Conservation (phyloP, 176 grass and related monocot genomes). For the Avena atlantica region DNA sequence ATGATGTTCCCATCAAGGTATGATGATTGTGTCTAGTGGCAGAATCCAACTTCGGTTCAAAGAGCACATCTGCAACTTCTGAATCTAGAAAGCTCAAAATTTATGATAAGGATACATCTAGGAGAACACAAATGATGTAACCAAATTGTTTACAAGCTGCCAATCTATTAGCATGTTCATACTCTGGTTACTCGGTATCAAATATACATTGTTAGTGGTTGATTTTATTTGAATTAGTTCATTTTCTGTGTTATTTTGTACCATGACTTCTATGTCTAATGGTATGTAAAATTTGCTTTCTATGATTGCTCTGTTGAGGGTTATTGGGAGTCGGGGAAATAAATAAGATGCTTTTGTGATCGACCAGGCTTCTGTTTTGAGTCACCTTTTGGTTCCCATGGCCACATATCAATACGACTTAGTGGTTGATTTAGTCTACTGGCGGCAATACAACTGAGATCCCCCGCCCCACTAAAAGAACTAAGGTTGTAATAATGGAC, state of each 20-base stretch:
- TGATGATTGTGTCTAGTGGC: neutral
- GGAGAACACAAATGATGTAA: neutral
- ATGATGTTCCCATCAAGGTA: too few relatives aligned
- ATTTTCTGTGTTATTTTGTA: neutral
- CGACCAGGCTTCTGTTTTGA: neutral
- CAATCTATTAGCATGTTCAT: neutral
- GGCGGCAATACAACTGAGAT: too few relatives aligned
- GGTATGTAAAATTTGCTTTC: neutral
- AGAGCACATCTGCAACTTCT: neutral
- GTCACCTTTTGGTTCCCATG: too few relatives aligned
- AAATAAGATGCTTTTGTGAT: neutral
- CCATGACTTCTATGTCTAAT: neutral
- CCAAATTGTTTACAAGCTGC: neutral
- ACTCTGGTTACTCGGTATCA: neutral
- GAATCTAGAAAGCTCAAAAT: neutral
- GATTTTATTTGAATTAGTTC: neutral
- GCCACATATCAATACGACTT: too few relatives aligned
- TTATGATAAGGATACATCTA: neutral
- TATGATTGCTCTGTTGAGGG: neutral
- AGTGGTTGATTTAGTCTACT: too few relatives aligned
- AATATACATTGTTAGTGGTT: neutral
- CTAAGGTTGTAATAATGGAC: too few relatives aligned
- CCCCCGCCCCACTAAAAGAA: too few relatives aligned
- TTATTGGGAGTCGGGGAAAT: neutral
- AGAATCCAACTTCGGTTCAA: neutral